Base-by-base conservation (phyloP, 495 filamentous ascomycete species). In the Xylaria acuta region DNA sequence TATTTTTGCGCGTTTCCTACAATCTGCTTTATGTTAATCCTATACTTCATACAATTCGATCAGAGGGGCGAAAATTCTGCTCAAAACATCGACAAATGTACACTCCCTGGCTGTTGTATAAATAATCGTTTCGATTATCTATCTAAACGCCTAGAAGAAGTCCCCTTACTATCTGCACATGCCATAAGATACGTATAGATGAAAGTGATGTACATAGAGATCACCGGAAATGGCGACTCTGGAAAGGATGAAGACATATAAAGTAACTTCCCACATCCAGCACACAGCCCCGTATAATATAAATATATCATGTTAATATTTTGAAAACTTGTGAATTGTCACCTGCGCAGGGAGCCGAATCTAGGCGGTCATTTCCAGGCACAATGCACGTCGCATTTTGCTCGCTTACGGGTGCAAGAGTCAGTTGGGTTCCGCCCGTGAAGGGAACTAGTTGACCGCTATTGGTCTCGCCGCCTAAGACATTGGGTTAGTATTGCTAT, bases 241-340 rank as follows among this genome's bases (percentile, higher is more conserved):
- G 34, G 11, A 38, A 40, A 36, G 49, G 5, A n/a, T 0, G 11
- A 47, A 53, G 34, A 22, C 5, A 16, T n/a, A 0, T 49, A 34
- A 18, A n/a, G 5, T 25, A 16, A 1, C 8, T 27, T 45, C 34
- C 58, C 20, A 5, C 62, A 56, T 38, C 20, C 14, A 38, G n/a
- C 32, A 38, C 27, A 36, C 34, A 5, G 5, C 30, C 20, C 32
- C 32, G 18, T 25, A 22, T 58, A 1, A 60, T 25, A n/a, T 32
- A 8, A 5, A 60, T 40, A n/a, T n/a, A 18, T 76, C 69, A 80
- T 8, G 76, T 66, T 38, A 82, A 78, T 68, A 88, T 83, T 11
- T 84, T 85, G 64, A 86, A 87, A 43, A 82, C 64, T 73, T 87
- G 81, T 9, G 80, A 79, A 11, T 80, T 80, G 69, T 83, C 79